Conservation (phyloP, 257 asterid genomes). For the Solanum neorickii region DNA sequence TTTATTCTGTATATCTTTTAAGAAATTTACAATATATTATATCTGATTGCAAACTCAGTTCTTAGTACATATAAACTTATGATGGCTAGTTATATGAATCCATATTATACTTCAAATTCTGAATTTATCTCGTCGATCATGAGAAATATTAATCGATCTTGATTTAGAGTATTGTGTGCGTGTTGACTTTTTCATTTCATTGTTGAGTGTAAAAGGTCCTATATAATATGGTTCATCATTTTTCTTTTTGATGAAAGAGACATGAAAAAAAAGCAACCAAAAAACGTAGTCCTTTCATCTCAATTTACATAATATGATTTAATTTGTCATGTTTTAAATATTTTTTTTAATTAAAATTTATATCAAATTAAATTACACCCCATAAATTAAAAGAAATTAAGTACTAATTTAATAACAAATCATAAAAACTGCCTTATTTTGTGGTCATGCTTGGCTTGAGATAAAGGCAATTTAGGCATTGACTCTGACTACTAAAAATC, state of each 20-base stretch:
- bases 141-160: background rate
- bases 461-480: background rate
- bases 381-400: no score
- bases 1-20: background rate
- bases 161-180: background rate
- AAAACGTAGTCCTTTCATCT: background rate
- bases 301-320: background rate
- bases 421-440: background rate
- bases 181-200: background rate
- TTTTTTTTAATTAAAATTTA: no score
- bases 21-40: background rate
- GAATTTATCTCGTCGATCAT: fast-evolving
- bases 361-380: no score
- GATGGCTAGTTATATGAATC: fast-evolving
- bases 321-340: no score
- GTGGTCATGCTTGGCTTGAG: background rate
- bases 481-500: background rate
- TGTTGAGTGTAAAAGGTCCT: background rate
- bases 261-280: background rate
- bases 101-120: background rate
- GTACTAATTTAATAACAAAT: background rate
- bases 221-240: background rate
- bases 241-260: background rate
- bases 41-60: background rate
- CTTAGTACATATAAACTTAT: background rate